These are phyloP conservation scores for Ascochyta clinopodiicola DNA, from an alignment of 2,329 filamentous ascomycete species.

Conservation along the genomic window DNA sequence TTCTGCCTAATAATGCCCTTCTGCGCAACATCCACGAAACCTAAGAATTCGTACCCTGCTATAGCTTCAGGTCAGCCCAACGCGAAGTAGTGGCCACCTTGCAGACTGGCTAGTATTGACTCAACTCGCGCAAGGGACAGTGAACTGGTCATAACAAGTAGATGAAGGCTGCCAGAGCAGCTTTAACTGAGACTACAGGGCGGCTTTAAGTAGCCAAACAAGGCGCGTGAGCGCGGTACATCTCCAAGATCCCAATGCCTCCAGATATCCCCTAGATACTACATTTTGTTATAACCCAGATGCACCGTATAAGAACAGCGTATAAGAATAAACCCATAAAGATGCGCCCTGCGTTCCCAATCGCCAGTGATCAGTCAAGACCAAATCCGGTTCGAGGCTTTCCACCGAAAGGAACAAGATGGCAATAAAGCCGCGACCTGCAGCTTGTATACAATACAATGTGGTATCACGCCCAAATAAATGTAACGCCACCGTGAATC, in stretches of 20 bases:
- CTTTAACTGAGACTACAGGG: slow-evolving; percentile 5
- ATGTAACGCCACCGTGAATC: slow-evolving; percentile 16
- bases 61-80: neutral
- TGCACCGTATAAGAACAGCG: neutral
- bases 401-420: slow-evolving; percentile 22
- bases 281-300: slow-evolving; percentile 3
- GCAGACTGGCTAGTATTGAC: neutral
- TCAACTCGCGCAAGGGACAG: neutral
- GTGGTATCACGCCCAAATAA: slow-evolving; percentile 33
- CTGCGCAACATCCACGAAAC: neutral
- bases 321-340: neutral
- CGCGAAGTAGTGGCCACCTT: slow-evolving; percentile 2
- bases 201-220: slow-evolving; percentile 1
- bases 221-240: slow-evolving; percentile 12
- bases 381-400: slow-evolving; percentile 1
- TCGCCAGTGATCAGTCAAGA: slow-evolving; percentile 5
- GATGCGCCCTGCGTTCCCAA: neutral
- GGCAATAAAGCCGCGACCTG: slow-evolving; percentile 25
- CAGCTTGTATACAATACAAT: slow-evolving; percentile 34
- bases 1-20: neutral
- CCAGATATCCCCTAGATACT: slow-evolving; percentile 5
- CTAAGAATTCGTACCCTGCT: slow-evolving; percentile 3
- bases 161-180: slow-evolving; percentile 4
- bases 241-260: slow-evolving; percentile 3
- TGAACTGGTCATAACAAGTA: neutral